Evolutionary conservation across 192 early-diverging fungal genomes (phyloP).

Genomic region (Podila epigama): DNA sequence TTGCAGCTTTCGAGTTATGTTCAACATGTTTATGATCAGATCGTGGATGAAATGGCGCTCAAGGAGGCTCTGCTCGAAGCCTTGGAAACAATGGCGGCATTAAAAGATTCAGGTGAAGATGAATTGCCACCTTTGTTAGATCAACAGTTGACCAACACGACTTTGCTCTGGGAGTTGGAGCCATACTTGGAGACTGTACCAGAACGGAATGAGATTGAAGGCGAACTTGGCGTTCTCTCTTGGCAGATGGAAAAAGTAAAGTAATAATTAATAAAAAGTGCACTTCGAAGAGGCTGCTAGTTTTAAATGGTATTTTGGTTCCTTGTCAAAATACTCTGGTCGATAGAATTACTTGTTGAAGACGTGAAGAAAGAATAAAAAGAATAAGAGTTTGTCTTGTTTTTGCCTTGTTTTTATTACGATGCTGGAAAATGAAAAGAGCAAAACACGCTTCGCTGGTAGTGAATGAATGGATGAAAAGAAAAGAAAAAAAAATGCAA

Average conservation of each 20-base stretch:
- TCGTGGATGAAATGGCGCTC: constrained; percentile 28
- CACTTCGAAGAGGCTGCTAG: not conserved
- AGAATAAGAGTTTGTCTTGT: not conserved
- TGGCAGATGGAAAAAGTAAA: constrained; percentile 46
- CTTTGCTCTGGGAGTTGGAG: constrained; percentile 41
- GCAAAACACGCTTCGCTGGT: not conserved
- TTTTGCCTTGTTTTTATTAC: not conserved
- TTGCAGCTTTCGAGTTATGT: constrained; percentile 16
- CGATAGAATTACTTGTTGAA: too few relatives aligned
- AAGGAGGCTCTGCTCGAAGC: constrained; percentile 40
- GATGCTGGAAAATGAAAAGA: too few relatives aligned
- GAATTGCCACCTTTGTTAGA: constrained; percentile 31
- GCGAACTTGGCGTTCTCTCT: constrained; percentile 14
- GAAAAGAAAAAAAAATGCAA: not conserved
- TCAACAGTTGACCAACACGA: constrained; percentile 39
- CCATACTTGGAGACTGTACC: constrained; percentile 37
- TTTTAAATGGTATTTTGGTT: not conserved
- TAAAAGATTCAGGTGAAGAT: constrained; percentile 41
- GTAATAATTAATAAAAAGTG: not conserved
- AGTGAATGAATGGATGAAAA: not conserved
- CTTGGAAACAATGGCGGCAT: constrained; percentile 12
- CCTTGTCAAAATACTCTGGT: too few relatives aligned
- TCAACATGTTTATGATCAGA: constrained; percentile 26
- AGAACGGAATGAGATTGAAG: constrained; percentile 22
- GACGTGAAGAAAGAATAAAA: not conserved